phyloP scores from a whole-genome alignment of 2,329 filamentous ascomycete species.

The Epicoccum nigrum region DNA sequence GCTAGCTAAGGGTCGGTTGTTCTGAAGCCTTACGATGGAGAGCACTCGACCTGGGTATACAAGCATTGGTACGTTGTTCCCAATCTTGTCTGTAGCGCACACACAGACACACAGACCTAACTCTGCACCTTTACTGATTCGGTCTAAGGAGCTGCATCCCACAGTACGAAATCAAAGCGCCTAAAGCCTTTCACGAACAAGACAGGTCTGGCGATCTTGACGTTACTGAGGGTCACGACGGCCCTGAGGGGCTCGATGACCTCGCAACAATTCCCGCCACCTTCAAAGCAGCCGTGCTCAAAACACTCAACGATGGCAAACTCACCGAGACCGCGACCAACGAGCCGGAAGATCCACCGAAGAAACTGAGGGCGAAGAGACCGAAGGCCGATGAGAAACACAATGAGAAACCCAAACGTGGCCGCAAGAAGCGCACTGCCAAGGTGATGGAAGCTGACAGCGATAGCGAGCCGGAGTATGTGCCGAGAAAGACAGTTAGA shows the following conservation, averaged over 20 bases:
- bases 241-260: conserved; percentile 78
- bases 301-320: conserved; percentile 58
- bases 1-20: conserved; percentile 34
- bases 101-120: neutral
- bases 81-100: conserved; percentile 47
- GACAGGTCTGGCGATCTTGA: neutral
- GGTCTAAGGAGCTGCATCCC: conserved; percentile 76
- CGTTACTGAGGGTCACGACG: too few relatives aligned
- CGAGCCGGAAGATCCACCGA: conserved; percentile 1
- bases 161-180: conserved; percentile 68
- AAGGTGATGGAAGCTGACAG: neutral
- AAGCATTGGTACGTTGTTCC: conserved; percentile 75
- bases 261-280: conserved; percentile 66
- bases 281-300: conserved; percentile 66
- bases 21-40: conserved; percentile 52
- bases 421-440: conserved; percentile 16
- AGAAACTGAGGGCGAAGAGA: conserved; percentile 16
- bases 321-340: conserved; percentile 9
- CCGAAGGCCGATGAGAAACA: conserved; percentile 17
- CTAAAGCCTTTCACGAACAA: conserved; percentile 63
- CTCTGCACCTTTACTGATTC: neutral
- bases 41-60: neutral
- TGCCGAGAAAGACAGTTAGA: neutral
- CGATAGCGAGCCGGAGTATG: neutral
- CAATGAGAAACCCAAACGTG: conserved; percentile 8